These are phyloP conservation scores for Rhazya stricta DNA, from an alignment of 257 asterid species.

Conservation along the genomic window DNA sequence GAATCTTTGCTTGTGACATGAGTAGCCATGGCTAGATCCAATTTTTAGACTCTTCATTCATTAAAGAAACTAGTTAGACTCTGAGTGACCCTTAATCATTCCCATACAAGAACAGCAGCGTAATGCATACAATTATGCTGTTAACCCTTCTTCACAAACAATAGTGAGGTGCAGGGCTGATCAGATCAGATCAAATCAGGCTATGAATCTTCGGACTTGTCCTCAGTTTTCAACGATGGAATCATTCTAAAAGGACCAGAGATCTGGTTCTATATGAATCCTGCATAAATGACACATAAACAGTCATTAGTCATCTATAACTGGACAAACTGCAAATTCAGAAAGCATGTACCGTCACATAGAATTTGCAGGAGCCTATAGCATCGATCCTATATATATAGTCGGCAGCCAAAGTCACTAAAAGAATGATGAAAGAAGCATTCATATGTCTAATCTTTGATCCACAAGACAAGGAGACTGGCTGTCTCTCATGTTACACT, in stretches of 20 bases:
- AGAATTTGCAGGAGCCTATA: background rate
- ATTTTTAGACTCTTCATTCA: background rate
- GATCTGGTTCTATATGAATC: background rate
- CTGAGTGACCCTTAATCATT: no score
- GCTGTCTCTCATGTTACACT: background rate
- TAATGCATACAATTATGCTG: no score
- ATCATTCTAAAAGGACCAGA: slow-evolving; percentile 8
- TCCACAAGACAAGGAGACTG: slow-evolving; percentile 3
- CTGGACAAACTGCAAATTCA: slow-evolving; percentile 1
- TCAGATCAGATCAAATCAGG: background rate
- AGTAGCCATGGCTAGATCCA: background rate
- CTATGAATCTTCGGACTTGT: background rate
- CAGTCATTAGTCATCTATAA: background rate
- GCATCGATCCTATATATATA: background rate
- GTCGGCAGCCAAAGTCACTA: slow-evolving; percentile 29
- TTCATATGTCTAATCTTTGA: background rate
- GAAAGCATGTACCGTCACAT: background rate
- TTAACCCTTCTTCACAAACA: no score
- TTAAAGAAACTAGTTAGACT: no score
- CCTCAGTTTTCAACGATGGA: background rate
- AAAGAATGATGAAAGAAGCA: slow-evolving; percentile 22
- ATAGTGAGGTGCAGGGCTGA: no score
- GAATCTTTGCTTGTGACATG: background rate
- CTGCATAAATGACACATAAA: slow-evolving; percentile 3
- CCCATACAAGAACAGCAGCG: no score